A percentile compares a stretch with the other conserved stretches of the same genome.
These are phyloP conservation scores for Lasiodiplodia gonubiensis DNA, from an alignment of 2,329 filamentous ascomycete genomes.

Conservation along the genomic window DNA sequence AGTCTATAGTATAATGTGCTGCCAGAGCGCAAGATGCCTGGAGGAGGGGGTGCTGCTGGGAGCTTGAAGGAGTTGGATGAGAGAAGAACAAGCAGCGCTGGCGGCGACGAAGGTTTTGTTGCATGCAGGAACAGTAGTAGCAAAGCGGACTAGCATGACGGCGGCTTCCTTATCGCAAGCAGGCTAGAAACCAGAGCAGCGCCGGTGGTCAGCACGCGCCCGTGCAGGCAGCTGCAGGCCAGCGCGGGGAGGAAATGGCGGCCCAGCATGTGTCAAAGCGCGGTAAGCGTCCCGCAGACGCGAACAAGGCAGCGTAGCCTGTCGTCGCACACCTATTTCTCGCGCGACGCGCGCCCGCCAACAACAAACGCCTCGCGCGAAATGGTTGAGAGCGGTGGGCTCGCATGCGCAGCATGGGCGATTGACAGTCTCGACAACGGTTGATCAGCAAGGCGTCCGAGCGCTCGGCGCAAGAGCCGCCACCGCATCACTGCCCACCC, in stretches of 20 bases:
- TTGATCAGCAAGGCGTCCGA: slow-evolving; percentile 24
- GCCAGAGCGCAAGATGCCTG: slow-evolving; percentile 1
- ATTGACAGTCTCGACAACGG: slow-evolving; percentile 9
- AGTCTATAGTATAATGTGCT: slow-evolving; percentile 3
- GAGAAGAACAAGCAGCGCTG: neutral
- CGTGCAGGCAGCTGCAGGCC: slow-evolving; percentile 6
- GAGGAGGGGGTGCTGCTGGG: slow-evolving; percentile 12
- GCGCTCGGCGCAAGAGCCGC: slow-evolving; percentile 15
- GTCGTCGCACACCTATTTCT: slow-evolving; percentile 10
- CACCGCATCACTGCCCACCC: slow-evolving; percentile 19
- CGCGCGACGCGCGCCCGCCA: neutral
- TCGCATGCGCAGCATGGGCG: slow-evolving; percentile 13
- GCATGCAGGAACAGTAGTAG: slow-evolving; percentile 28
- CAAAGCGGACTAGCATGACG: slow-evolving; percentile 27
- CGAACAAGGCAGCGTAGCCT: neutral
- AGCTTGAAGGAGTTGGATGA: neutral
- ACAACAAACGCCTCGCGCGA: neutral
- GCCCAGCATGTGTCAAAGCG: neutral
- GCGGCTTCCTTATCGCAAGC: slow-evolving; percentile 27
- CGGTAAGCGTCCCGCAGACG: slow-evolving; percentile 16
- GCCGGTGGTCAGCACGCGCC: slow-evolving; percentile 8
- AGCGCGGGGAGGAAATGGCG: slow-evolving; percentile 9
- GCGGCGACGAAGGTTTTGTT: slow-evolving; percentile 23
- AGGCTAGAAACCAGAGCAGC: neutral
- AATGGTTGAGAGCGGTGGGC: slow-evolving; percentile 24